Base-by-base conservation (phyloP, 2,329 filamentous ascomycete species). In the Pseudocercospora pini-densiflorae region DNA sequence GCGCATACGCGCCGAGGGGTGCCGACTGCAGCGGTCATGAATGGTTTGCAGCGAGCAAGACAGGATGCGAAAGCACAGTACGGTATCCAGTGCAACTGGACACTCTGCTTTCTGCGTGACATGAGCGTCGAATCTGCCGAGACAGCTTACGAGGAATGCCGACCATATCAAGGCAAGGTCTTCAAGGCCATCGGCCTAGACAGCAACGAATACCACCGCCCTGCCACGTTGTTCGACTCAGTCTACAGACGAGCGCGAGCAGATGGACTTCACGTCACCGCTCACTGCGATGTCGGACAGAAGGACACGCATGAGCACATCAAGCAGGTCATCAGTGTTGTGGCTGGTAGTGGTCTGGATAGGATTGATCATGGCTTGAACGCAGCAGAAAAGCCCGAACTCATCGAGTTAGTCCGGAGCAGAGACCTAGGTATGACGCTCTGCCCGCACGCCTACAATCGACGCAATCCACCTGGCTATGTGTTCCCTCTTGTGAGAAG, bases 221-320 rank as follows among this genome's bases (percentile, higher is more conserved):
- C 83, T 6, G 82, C 82, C 0, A 73, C 76, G 57, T 74, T 84
- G 29, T 85, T 85, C 67, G 80, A 82, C 58, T 70, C 77, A 16
- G 75, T 77, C 0, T 85, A 80, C 61, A 67, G 64, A 8, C 69
- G 73, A 21, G 81, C 81, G 1, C 70, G 74, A 61, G 64, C 64
- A 14, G 81, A 84, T 49, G 81, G 82, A 0, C 77, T 83, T 62
- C 78, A 81, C 43, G 73, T 83, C 14, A 86, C 84, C 2, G 80
- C 80, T 70, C 84, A 86, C 63, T 85, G 83, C 71, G 84, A 86
- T 65, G 82, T 85, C 53, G 83, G 82, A 53, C 82, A 85, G 68
- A 81, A 82, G 63, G 82, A 85, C 66, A 80, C 81, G 0, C 78
- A 79, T 23, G 79, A 78, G 27, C 82, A 86, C 65, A 77, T 84